Evolutionary conservation across 352 stramenopile species (phyloP).

Genomic region (Halophytophthora polymorphica): DNA sequence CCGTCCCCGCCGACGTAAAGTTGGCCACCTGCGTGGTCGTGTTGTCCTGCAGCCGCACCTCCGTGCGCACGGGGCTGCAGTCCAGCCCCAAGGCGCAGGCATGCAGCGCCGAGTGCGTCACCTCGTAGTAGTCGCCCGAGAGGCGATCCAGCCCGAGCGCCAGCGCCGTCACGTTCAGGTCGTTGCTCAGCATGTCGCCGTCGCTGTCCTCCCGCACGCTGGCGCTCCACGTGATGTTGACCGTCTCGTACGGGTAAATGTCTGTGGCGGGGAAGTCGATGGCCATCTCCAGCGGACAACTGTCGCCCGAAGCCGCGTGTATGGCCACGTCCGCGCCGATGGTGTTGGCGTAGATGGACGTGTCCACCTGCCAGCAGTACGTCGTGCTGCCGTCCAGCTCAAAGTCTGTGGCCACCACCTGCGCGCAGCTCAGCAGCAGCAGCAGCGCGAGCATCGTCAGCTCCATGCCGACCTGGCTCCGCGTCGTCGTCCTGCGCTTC

Average conservation of each 20-base stretch:
- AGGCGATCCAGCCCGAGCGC: slow-evolving; percentile 44
- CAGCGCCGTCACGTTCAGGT: slow-evolving; percentile 43
- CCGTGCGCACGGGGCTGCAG: slow-evolving; percentile 53
- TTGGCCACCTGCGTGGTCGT: slow-evolving; percentile 52
- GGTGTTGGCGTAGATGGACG: slow-evolving; percentile 49
- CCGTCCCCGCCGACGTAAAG: slow-evolving; percentile 44
- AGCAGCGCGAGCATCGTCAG: not conserved
- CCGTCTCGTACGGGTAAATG: slow-evolving; percentile 54
- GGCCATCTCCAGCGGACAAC: slow-evolving; percentile 50
- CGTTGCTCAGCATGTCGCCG: slow-evolving; percentile 35
- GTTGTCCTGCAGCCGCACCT: slow-evolving; percentile 38
- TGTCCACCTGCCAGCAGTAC: slow-evolving; percentile 60
- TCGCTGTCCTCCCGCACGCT: slow-evolving; percentile 37
- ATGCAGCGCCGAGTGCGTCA: slow-evolving; percentile 55
- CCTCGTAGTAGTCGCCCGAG: slow-evolving; percentile 48
- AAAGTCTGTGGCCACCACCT: not conserved
- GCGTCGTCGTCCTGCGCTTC: too few species aligned
- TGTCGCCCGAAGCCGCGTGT: slow-evolving; percentile 33
- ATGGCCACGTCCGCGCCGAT: slow-evolving; percentile 34
- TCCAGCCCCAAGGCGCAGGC: slow-evolving; percentile 39
- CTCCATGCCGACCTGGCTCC: too few species aligned
- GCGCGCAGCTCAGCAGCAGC: not conserved
- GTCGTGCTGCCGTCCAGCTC: slow-evolving; percentile 24
- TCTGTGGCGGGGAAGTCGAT: slow-evolving; percentile 36
- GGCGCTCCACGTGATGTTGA: slow-evolving; percentile 67